Evolutionary conservation across 2,329 filamentous ascomycete genomes (phyloP).

Genomic region (Raffaelea arxii): DNA sequence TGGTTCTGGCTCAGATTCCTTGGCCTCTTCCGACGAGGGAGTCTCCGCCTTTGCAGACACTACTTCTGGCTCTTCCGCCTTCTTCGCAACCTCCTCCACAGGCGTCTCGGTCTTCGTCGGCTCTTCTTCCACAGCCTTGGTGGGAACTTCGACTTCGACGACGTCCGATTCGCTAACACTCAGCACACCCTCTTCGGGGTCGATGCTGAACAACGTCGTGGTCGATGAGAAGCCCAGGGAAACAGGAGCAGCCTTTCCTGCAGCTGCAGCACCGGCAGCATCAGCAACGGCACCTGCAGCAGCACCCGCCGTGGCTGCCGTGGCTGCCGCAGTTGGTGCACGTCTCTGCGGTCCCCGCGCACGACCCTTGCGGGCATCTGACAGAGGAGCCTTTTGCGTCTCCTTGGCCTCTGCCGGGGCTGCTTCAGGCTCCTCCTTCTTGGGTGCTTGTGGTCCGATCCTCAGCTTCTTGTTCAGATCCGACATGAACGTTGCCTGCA

Average conservation of each 20-base stretch:
- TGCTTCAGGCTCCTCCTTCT: slow-evolving; percentile 54
- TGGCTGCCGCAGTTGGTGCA: slow-evolving; percentile 22
- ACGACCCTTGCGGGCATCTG: slow-evolving; percentile 81
- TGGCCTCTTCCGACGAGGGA: not conserved
- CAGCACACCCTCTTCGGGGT: slow-evolving; percentile 37
- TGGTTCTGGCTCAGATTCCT: not conserved
- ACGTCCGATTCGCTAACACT: slow-evolving; percentile 18
- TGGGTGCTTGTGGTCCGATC: slow-evolving; percentile 69
- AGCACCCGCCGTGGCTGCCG: slow-evolving; percentile 20
- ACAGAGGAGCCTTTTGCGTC: slow-evolving; percentile 66
- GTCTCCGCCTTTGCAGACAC: not conserved
- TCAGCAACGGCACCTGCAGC: slow-evolving; percentile 11
- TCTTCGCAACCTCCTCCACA: not conserved
- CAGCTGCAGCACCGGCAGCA: no score
- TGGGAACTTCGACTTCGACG: not conserved
- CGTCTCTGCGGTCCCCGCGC: slow-evolving; percentile 70
- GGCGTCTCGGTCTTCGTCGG: not conserved
- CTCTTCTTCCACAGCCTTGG: not conserved
- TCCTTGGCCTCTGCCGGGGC: slow-evolving; percentile 46
- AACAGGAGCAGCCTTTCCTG: not conserved
- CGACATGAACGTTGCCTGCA: slow-evolving; percentile 86
- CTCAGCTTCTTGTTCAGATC: slow-evolving; percentile 86
- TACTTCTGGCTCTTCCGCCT: not conserved
- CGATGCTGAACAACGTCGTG: slow-evolving; percentile 42
- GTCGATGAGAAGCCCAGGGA: slow-evolving; percentile 36